Evolutionary conservation across 306 rosid species (phyloP), one percentile per base, ranked within the genome.

Genomic region (Cicer cuneatum): DNA sequence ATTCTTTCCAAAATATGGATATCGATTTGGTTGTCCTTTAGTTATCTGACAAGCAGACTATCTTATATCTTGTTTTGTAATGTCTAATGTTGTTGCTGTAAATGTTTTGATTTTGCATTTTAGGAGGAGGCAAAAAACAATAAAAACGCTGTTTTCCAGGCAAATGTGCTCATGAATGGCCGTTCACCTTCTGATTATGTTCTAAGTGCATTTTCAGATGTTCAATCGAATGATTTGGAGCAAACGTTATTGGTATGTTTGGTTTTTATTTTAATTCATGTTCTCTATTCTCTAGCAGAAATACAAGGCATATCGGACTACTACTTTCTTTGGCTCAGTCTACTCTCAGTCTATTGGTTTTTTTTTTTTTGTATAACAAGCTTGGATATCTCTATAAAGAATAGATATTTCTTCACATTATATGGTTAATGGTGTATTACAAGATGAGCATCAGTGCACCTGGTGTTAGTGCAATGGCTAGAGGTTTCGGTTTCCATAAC

Each of bases 201-300:
- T 84, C 91, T 94, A 35, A 85, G 87, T 49, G 92, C 97, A 62
- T 77, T 90, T 86, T 86, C 96, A 70, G 80, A 65, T 81, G 88
- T 94, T 67, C 96, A 73, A 81, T 85, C 96, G 40, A 94, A 84
- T 87, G 97, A 94, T 85, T 83, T 94, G 57, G 97, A 89, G 84
- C 97, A 91, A 82, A 87, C 97, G 1, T 77, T 94, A 77, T 70
- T 94, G 95, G 98, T 94, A 90, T 48, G 90, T 66, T 16, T 51
- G 57, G 52, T 46, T 8, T 69, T 41, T 40, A 72, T 62, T 53
- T 59, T 68, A 60, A 37, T 85, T 69, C 15, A 47, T 60, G 59
- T 33, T 59, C 5, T 59, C 42, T 51, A 29, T 41, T 81, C 54
- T 58, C 33, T 12, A 59, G 54, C 75, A 13, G 41, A 53, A 61